These are phyloP conservation scores for Ceratocystis diversiconidia DNA, from an alignment of 2,329 filamentous ascomycete genomes.

Conservation along the genomic window DNA sequence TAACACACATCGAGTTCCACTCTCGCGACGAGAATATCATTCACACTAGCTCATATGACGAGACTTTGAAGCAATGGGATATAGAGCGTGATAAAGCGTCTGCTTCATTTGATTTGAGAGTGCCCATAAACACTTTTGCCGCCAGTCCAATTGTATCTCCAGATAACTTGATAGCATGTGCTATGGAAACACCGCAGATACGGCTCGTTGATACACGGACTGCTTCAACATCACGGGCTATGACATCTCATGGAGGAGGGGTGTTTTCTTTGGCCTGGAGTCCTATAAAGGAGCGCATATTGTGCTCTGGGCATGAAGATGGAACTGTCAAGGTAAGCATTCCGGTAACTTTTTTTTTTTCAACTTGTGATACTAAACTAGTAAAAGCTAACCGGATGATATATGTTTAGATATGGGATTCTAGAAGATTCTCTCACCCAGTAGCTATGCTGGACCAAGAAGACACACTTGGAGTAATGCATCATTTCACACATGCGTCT, in stretches of 20 bases:
- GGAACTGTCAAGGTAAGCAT: constrained; percentile 42
- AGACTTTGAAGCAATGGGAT: constrained; percentile 60
- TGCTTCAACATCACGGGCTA: constrained; percentile 41
- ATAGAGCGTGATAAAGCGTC: constrained; percentile 47
- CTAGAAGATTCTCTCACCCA: constrained; percentile 61
- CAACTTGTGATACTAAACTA: background rate
- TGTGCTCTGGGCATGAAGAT: constrained; percentile 75
- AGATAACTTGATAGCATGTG: constrained; percentile 71
- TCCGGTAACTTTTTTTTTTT: background rate
- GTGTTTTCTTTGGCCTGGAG: constrained; percentile 67
- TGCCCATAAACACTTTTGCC: constrained; percentile 62
- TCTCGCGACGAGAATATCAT: constrained; percentile 65
- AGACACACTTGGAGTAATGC: constrained; percentile 56
- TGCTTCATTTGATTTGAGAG: constrained; percentile 52
- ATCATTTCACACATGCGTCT: constrained; percentile 26
- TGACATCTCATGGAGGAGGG: constrained; percentile 54
- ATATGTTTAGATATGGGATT: constrained; percentile 61
- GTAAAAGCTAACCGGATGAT: background rate
- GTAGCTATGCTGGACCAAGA: constrained; percentile 72
- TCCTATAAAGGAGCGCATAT: constrained; percentile 60
- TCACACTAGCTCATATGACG: constrained; percentile 64
- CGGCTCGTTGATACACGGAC: constrained; percentile 55
- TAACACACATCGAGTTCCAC: constrained; percentile 65
- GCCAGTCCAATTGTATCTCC: constrained; percentile 53
- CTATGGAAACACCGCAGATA: constrained; percentile 71